Percentiles rank a stretch among this genome's conserved stretches.
Conservation (phyloP, 441 rosid genomes). For the Flueggea neowawraea region DNA sequence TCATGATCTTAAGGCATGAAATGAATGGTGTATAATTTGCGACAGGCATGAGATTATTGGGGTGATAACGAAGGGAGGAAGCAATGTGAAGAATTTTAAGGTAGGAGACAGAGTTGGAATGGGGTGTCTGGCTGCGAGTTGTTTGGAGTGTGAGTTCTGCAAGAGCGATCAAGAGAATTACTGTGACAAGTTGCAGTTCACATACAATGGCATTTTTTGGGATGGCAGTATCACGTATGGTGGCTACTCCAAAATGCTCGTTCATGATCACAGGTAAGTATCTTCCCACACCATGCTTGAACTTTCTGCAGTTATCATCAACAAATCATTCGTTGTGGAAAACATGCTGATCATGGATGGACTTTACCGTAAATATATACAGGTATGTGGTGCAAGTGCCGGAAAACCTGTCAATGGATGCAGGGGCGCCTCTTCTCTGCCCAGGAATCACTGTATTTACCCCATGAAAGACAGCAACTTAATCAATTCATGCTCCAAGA, state of each 20-base stretch:
- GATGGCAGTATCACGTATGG: conserved; percentile 65
- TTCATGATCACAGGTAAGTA: conserved; percentile 48
- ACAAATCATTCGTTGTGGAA: not conserved
- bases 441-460: conserved; percentile 33
- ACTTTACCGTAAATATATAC: not conserved
- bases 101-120: conserved; percentile 67
- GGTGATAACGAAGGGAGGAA: conserved; percentile 47
- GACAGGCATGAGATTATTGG: conserved; percentile 72
- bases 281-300: not conserved
- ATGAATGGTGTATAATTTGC: not conserved
- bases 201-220: conserved; percentile 56
- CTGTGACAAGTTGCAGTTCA: conserved; percentile 48
- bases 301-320: not conserved
- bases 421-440: conserved; percentile 21
- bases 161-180: conserved; percentile 49
- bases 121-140: conserved; percentile 57
- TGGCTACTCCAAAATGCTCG: conserved; percentile 52
- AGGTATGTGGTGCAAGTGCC: conserved; percentile 28
- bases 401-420: conserved; percentile 29
- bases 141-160: conserved; percentile 63
- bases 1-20: not conserved
- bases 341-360: no score
- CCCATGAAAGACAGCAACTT: conserved; percentile 37
- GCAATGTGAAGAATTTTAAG: conserved; percentile 46
- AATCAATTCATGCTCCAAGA: conserved; percentile 38